A percentile compares a stretch with the other conserved stretches of the same genome.
These are phyloP conservation scores for Auriscalpium microsporum DNA, from an alignment of 768 basidiomycete species.

Conservation along the genomic window DNA sequence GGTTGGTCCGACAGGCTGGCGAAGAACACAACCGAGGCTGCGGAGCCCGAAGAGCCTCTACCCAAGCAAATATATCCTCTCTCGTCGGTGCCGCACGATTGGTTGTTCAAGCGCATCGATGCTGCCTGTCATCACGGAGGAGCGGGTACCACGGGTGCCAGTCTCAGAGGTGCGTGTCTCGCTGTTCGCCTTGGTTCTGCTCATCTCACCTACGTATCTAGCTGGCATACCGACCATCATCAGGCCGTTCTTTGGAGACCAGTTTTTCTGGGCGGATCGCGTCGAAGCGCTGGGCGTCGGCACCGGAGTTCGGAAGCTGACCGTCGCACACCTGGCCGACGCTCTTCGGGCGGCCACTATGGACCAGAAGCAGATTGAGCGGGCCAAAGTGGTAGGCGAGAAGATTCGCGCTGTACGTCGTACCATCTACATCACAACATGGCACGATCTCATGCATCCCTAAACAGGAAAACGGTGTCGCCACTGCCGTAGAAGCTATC, in stretches of 20 bases:
- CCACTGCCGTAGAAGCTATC: conserved; percentile 87
- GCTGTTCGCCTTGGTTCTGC: not conserved
- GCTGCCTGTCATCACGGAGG: conserved; percentile 99
- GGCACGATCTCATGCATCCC: not conserved
- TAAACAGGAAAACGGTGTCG: conserved; percentile 85
- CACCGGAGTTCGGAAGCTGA: conserved; percentile 79
- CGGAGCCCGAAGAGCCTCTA: conserved; percentile 60
- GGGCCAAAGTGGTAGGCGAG: conserved; percentile 79
- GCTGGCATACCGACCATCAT: conserved; percentile 95
- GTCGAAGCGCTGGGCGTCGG: conserved; percentile 96
- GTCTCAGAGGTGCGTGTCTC: conserved; percentile 65
- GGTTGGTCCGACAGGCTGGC: conserved; percentile 92
- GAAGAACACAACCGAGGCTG: conserved; percentile 46
- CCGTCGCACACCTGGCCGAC: conserved; percentile 65
- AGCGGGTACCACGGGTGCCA: conserved; percentile 93
- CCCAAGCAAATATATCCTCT: conserved; percentile 79
- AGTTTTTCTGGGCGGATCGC: conserved; percentile 96
- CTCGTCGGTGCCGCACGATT: conserved; percentile 86
- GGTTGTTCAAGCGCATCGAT: conserved; percentile 89
- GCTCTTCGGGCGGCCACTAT: conserved; percentile 79
- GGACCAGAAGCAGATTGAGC: conserved; percentile 80
- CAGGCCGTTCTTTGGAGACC: conserved; percentile 96
- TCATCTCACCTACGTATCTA: conserved; percentile 20
- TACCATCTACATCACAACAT: not conserved
- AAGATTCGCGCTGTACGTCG: conserved; percentile 68